These are phyloP conservation scores for Ogataea haglerorum DNA, from an alignment of 805 yeast genomes.

Conservation along the genomic window DNA sequence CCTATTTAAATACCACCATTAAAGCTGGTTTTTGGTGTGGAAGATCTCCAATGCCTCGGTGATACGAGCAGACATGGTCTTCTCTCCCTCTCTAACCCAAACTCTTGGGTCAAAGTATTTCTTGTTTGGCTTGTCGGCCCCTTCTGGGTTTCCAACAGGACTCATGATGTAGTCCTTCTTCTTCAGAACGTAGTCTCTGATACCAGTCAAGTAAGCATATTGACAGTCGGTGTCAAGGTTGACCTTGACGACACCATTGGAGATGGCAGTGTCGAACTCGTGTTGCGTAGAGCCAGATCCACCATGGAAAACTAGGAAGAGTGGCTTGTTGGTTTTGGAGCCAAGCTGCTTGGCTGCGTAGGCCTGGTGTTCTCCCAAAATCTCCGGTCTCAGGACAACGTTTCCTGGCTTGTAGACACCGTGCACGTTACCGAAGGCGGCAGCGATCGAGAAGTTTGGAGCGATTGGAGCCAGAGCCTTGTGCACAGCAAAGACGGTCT, in stretches of 20 bases:
- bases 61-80: constrained; percentile 90
- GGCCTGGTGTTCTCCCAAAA: constrained; percentile 93
- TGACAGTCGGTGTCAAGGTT: constrained; percentile 99
- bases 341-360: constrained; percentile 72
- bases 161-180: constrained; percentile 91
- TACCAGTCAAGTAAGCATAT: constrained; percentile 94
- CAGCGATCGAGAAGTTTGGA: constrained; percentile 98
- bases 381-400: constrained; percentile 86
- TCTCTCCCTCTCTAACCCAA: constrained; percentile 99
- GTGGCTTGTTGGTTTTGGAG: constrained; percentile 56
- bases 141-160: constrained; percentile 98
- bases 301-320: constrained; percentile 99
- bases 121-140: constrained; percentile 99
- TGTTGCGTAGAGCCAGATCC: constrained; percentile 96
- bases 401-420: constrained; percentile 99
- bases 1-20: not conserved
- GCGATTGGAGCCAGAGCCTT: constrained; percentile 86
- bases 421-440: constrained; percentile 99
- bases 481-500: constrained; percentile 89
- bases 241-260: constrained; percentile 96
- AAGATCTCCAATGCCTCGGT: constrained; percentile 78
- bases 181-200: constrained; percentile 93
- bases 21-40: constrained; percentile 64
- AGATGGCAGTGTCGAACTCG: constrained; percentile 90
- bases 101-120: constrained; percentile 99